A percentile compares a stretch with the other conserved stretches of the same genome.
Evolutionary conservation across 768 basidiomycete species (phyloP).

Genomic region (Calocybe indica): DNA sequence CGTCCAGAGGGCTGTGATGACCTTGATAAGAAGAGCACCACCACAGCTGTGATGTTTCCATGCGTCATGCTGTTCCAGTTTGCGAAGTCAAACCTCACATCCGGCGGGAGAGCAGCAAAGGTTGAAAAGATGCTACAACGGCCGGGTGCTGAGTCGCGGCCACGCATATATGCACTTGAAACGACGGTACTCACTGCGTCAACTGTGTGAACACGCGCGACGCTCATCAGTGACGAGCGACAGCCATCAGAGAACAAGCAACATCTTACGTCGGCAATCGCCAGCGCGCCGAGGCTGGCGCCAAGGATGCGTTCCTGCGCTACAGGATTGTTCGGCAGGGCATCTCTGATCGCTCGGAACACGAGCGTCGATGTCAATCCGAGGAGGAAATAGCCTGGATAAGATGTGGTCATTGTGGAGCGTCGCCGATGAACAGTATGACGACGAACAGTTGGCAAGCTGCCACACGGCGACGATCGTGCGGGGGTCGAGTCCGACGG

Average conservation of each 20-base stretch:
- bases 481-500: conserved; percentile 34
- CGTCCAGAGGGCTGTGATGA: conserved; percentile 13
- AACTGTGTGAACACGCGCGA: conserved; percentile 27
- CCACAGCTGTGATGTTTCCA: conserved; percentile 65
- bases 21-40: conserved; percentile 54
- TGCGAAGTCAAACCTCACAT: conserved; percentile 41
- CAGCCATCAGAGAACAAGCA: neutral
- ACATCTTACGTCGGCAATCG: conserved; percentile 60
- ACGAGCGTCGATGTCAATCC: conserved; percentile 59
- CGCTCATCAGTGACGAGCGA: neutral
- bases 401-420: conserved; percentile 4
- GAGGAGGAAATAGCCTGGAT: conserved; percentile 28
- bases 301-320: conserved; percentile 69
- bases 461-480: conserved; percentile 63
- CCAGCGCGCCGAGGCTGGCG: conserved; percentile 54
- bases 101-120: conserved; percentile 50
- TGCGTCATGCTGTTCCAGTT: conserved; percentile 72
- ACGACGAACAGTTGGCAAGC: conserved; percentile 52
- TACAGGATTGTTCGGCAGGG: conserved; percentile 46
- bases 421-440: neutral
- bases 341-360: conserved; percentile 61
- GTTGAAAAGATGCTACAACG: conserved; percentile 52
- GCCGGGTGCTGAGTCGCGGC: conserved; percentile 1
- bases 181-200: conserved; percentile 46
- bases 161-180: neutral